Base-by-base conservation (phyloP, 371 early-diverging fungal genomes). In the Phascolomyces articulosus region DNA sequence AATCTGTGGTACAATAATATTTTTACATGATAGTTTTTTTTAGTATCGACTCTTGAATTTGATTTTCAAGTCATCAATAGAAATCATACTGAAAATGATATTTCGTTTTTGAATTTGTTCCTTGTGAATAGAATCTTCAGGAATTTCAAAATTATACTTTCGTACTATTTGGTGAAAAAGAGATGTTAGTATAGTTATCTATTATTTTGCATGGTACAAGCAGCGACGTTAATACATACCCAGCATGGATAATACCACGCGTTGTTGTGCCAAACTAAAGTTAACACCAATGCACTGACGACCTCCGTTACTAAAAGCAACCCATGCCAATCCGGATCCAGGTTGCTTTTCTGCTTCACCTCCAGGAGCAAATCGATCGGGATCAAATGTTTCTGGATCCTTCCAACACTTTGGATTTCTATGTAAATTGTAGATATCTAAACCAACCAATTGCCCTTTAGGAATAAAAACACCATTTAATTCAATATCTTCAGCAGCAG, bases 381-480 rank as follows among this genome's bases (percentile, higher is more conserved):
- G 74, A 11, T 61, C 29, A 18, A 74, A 74, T 31, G 29, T n/a
- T 10, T 61, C 56, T 4, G 74, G 74, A 20, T 63, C 18, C 9
- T 66, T 56, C 71, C 71, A 74, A 2, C 60, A 41, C 8, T 20
- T 31, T 13, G 74, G 74, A 24, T 63, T 68, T 15, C 40, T 60
- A n/a, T 65, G 66, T 3, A 75, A 29, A 26, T 58, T 64, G 60
- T 71, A 74, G 15, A 84, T 70, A 49, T 85, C 75, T 29, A 80
- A 66, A 53, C 65, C 67, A 3, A 85, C 62, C 53, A 58, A 40
- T 0, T 79, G 61, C 4, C 77, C 82, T 60, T 79, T 81, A 20
- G 85, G 87, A 31, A 88, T 67, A 16, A 75, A 69, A 13, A 66
- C 62, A 0, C 76, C 76, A 3, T 74, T 77, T 16, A 86, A 47